These are phyloP conservation scores for Teratosphaeria gauchensis DNA, from an alignment of 2,329 filamentous ascomycete genomes.

Conservation along the genomic window DNA sequence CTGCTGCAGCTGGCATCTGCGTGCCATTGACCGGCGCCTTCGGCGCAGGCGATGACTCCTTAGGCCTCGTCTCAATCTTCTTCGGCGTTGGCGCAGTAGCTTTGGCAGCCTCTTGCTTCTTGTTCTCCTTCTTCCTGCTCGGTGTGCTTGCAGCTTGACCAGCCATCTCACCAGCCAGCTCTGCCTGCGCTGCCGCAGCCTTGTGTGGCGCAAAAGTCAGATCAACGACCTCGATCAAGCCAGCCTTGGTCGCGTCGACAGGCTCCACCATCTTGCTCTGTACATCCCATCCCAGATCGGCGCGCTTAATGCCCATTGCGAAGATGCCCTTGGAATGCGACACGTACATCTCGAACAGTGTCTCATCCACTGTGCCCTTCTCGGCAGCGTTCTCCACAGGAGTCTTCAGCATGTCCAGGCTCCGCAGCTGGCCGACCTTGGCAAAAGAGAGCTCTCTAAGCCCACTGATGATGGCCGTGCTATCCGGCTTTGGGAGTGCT, in stretches of 20 bases:
- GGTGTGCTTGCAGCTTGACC: slow-evolving; percentile 8
- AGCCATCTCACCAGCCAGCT: slow-evolving; percentile 8
- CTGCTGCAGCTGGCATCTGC: slow-evolving; percentile 4
- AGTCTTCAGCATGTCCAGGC: slow-evolving; percentile 74
- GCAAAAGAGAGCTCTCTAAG: slow-evolving; percentile 90
- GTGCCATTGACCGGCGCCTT: slow-evolving; percentile 9
- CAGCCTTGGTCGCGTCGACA: slow-evolving; percentile 65
- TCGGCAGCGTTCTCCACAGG: slow-evolving; percentile 47
- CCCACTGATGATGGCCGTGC: slow-evolving; percentile 94
- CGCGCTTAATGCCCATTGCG: slow-evolving; percentile 73
- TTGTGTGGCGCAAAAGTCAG: slow-evolving; percentile 33
- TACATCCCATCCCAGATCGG: slow-evolving; percentile 82
- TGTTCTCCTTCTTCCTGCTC: slow-evolving; percentile 11
- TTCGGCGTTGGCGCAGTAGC: slow-evolving; percentile 10
- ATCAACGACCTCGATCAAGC: slow-evolving; percentile 64
- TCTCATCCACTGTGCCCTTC: slow-evolving; percentile 51
- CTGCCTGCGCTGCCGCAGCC: slow-evolving; percentile 7
- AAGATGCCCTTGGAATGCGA: slow-evolving; percentile 98
- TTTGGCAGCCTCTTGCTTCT: slow-evolving; percentile 15
- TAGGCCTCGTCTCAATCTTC: slow-evolving; percentile 6
- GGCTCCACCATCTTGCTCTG: slow-evolving; percentile 79
- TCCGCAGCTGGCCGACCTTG: slow-evolving; percentile 76
- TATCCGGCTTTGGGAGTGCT: slow-evolving; percentile 73
- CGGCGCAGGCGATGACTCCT: slow-evolving; percentile 10
- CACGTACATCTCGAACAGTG: slow-evolving; percentile 87